Percentiles rank a stretch among this genome's conserved stretches.
Evolutionary conservation across 2,329 filamentous ascomycete species (phyloP).

Genomic region (Phyllachora maydis): DNA sequence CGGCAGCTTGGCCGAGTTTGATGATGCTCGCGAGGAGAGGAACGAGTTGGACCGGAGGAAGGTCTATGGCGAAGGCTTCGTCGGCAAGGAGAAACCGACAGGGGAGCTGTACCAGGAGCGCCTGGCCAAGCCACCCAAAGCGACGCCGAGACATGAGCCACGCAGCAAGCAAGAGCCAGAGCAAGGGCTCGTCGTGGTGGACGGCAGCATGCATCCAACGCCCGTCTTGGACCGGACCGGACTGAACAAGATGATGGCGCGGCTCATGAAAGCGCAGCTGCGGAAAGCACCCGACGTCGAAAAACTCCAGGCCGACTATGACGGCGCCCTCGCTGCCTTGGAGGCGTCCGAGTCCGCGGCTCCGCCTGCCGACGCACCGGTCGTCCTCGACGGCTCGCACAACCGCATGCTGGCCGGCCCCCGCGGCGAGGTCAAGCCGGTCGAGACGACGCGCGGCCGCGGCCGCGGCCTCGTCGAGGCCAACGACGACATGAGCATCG

Average conservation of each 20-base stretch:
- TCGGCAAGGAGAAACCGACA: conserved; percentile 67
- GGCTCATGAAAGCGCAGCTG: conserved; percentile 90
- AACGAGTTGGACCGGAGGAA: conserved; percentile 70
- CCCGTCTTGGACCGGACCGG: conserved; percentile 52
- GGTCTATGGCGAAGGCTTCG: conserved; percentile 69
- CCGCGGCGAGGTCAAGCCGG: conserved; percentile 50
- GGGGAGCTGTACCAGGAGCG: conserved; percentile 73
- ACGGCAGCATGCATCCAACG: conserved; percentile 23
- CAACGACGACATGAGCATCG: conserved; percentile 88
- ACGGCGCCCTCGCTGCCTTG: conserved; percentile 46
- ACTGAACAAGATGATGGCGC: conserved; percentile 76
- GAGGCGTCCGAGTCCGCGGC: conserved; percentile 16
- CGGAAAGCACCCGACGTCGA: conserved; percentile 55
- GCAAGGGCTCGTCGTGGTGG: conserved; percentile 38
- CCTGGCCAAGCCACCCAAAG: conserved; percentile 29
- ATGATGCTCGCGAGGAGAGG: conserved; percentile 83
- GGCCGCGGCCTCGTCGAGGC: conserved; percentile 74
- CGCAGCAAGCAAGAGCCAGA: conserved; percentile 12
- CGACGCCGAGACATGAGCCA: too few relatives aligned
- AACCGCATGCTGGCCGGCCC: conserved; percentile 68
- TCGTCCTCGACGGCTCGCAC: conserved; percentile 75
- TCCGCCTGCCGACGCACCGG: conserved; percentile 39
- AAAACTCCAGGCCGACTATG: conserved; percentile 68
- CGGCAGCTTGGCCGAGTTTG: conserved; percentile 65
- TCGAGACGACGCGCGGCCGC: conserved; percentile 62